Conservation (phyloP, 352 stramenopile genomes). For the Halophytophthora polymorphica region DNA sequence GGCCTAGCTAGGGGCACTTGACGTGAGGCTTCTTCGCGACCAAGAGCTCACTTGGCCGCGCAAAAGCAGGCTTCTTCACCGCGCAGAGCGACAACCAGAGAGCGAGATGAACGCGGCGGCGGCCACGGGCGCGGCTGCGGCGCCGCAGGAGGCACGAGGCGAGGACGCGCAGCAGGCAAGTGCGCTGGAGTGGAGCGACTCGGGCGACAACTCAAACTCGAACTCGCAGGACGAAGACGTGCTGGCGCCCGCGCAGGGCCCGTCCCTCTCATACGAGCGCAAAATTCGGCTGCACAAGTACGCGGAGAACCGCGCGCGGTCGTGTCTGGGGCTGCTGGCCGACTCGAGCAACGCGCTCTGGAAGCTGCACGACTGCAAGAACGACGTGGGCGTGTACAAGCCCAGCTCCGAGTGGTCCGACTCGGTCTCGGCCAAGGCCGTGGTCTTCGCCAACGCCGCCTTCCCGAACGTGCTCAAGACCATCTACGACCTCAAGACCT, state of each 20-base stretch:
- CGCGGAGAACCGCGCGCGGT: constrained; percentile 78
- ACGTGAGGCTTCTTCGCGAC: too few relatives aligned
- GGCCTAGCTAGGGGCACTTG: too few relatives aligned
- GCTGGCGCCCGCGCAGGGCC: constrained; percentile 50
- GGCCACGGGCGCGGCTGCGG: constrained; percentile 3
- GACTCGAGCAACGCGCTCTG: constrained; percentile 77
- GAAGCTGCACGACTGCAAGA: constrained; percentile 79
- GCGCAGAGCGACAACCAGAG: too few relatives aligned
- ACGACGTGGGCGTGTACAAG: constrained; percentile 81
- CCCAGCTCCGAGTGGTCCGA: constrained; percentile 86
- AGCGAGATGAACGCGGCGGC: not conserved
- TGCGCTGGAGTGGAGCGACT: constrained; percentile 59
- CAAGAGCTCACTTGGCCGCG: too few relatives aligned
- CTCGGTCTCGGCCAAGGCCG: constrained; percentile 79
- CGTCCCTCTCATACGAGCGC: constrained; percentile 81
- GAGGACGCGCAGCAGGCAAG: constrained; percentile 15
- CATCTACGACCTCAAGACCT: constrained; percentile 82
- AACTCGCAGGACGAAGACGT: constrained; percentile 61
- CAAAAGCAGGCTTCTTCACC: too few relatives aligned
- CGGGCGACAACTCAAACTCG: constrained; percentile 53
- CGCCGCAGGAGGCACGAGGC: not conserved
- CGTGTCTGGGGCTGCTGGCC: constrained; percentile 66
- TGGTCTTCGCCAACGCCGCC: constrained; percentile 68
- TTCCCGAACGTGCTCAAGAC: constrained; percentile 84
- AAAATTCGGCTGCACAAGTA: constrained; percentile 85